Conservation (phyloP, 306 rosid genomes). For the Cucurbita ficifolia region DNA sequence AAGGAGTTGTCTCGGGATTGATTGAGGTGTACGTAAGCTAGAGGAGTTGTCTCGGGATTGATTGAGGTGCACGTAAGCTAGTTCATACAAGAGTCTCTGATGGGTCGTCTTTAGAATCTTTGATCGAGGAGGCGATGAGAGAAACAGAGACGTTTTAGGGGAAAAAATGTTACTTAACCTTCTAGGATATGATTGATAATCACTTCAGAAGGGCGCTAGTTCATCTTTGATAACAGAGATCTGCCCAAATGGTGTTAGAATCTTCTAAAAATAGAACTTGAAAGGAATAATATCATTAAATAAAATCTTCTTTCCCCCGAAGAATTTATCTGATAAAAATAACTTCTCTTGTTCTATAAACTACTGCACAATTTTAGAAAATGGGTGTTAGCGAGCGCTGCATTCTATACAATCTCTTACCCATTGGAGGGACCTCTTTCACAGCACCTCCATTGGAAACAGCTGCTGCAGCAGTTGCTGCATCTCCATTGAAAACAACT, state of each 20-base stretch:
- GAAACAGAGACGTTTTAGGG: not conserved
- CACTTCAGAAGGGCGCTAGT: not conserved
- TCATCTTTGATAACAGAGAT: not conserved
- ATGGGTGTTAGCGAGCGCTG: not conserved
- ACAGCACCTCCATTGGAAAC: slow-evolving; percentile 6
- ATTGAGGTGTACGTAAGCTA: not conserved
- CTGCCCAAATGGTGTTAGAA: not conserved
- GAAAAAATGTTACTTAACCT: not conserved
- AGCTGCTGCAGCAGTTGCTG: not conserved
- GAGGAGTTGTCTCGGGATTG: not conserved
- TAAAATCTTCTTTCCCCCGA: slow-evolving; percentile 5
- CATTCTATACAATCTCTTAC: not conserved
- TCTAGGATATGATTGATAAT: not conserved
- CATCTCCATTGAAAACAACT: not conserved
- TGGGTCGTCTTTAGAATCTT: not conserved
- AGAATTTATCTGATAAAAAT: slow-evolving; percentile 3
- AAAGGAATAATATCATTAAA: slow-evolving; percentile 1
- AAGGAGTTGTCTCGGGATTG: not conserved
- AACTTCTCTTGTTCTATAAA: slow-evolving; percentile 4
- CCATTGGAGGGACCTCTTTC: not conserved
- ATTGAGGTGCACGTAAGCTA: not conserved
- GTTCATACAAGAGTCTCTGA: not conserved
- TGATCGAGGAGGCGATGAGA: not conserved
- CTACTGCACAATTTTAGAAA: slow-evolving; percentile 4
- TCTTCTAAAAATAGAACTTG: not conserved